Base-by-base conservation (phyloP, 768 basidiomycete species). In the Russula lepida region DNA sequence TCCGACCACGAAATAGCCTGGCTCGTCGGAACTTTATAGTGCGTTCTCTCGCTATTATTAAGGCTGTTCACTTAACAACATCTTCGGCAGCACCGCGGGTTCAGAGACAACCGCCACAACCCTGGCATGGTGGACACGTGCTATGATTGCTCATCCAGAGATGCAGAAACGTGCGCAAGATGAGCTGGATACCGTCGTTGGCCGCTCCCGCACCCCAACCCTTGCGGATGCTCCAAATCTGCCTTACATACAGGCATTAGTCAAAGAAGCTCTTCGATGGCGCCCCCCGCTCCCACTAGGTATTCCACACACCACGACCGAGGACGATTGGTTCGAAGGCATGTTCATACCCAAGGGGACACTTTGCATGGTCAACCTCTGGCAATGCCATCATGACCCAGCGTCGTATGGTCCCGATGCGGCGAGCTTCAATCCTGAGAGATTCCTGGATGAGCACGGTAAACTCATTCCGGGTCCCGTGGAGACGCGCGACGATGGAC, bases 291-390 rank as follows among this genome's bases (percentile, higher is more conserved):
- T 59, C 15, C 44, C 57, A 43, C 3, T 59, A 6, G 27, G 44
- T 15, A 1, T 62, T 32, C 52, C 57, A 11, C 59, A 49, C 25
- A 32, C n/a, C 48, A 37, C 58, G 53, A 54, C 61, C 58, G 51
- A 61, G 56, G 73, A 74, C 51, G 69, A 71, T 48, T 64, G 49
- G 49, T 74, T 71, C 47, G 64, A 65, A 47, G 69, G 64, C 13
- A 56, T 59, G 49, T 63, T 69, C 54, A 74, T 77, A 17, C 75
- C 75, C 0, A 71, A 68, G 37, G 75, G 73, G 12, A 72, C 74
- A 1, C 65, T 71, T 1, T 66, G 74, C 30, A 51, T 73, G 35
- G 63, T 65, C 3, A 74, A 73, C 52, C 15, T 63, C n/a, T 63
- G 66, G 62, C 52, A 46, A 6, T 46, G 58, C 28, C 53, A 59